Evolutionary conservation across 495 filamentous ascomycete genomes (phyloP).

Genomic region (Hypoxylon crocopeplum): DNA sequence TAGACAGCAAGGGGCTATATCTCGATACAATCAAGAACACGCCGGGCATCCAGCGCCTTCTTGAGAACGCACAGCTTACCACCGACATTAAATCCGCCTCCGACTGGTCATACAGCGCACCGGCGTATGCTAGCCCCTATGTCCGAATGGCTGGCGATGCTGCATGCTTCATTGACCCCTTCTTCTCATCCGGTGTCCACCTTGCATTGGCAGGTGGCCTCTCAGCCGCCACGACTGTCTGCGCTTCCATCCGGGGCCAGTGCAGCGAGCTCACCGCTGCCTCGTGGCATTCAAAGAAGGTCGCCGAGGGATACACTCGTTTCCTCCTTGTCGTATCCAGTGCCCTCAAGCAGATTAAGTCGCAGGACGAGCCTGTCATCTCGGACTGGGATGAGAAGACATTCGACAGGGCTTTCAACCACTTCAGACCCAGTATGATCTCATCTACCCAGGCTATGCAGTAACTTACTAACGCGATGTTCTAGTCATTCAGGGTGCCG

Average conservation of each 20-base stretch:
- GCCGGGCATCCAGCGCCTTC: background rate
- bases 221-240: background rate
- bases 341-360: conserved; percentile 1
- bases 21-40: background rate
- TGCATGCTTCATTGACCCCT: conserved; percentile 1
- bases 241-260: background rate
- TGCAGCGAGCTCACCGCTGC: background rate
- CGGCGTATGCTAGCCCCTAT: background rate
- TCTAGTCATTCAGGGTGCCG: background rate
- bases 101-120: background rate
- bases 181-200: background rate
- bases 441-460: too few species aligned
- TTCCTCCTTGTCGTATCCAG: background rate
- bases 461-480: too few species aligned
- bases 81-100: background rate
- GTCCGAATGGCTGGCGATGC: background rate
- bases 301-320: background rate
- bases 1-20: background rate
- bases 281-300: background rate
- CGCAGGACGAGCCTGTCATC: background rate
- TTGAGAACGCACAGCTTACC: background rate
- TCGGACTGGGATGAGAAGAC: background rate
- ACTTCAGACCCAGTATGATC: conserved; percentile 1
- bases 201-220: background rate
- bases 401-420: background rate